Evolutionary conservation across 139 green algal species (phyloP).

Genomic region (Eudorina sp.): DNA sequence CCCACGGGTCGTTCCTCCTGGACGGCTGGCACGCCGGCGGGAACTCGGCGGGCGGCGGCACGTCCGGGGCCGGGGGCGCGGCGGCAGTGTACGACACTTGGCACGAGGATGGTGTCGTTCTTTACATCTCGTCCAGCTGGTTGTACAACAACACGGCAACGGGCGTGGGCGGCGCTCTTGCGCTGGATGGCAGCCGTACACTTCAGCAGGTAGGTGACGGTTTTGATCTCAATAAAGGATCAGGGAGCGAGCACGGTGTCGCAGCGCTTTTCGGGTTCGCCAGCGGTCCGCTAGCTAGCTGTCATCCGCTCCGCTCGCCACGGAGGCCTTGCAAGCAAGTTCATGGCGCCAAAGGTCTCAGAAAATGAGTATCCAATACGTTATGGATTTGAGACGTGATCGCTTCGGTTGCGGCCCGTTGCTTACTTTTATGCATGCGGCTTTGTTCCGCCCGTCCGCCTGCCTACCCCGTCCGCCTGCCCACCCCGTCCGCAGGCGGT

Average conservation of each 20-base stretch:
- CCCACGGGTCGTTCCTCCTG: background rate
- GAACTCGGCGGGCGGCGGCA: background rate
- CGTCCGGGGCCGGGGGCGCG: background rate
- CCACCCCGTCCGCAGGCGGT: background rate
- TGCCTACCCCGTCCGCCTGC: background rate
- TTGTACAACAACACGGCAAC: background rate
- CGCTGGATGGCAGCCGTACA: background rate
- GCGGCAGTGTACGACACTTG: background rate
- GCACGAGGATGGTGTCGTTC: background rate
- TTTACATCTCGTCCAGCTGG: background rate
- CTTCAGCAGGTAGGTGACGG: slow-evolving; percentile 15
- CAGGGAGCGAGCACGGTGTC: no score
- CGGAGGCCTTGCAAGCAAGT: background rate
- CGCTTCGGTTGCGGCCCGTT: background rate
- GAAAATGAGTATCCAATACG: background rate
- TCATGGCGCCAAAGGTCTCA: background rate
- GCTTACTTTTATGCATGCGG: no score
- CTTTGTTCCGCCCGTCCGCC: no score
- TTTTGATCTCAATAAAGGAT: no score
- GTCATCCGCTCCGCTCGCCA: background rate
- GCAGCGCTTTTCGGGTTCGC: background rate
- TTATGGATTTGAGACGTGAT: background rate
- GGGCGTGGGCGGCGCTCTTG: background rate
- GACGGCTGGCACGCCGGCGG: background rate
- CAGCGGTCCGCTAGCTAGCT: background rate